Base-by-base conservation (phyloP, 2,329 filamentous ascomycete genomes). In the Hypoxylon sp. region DNA sequence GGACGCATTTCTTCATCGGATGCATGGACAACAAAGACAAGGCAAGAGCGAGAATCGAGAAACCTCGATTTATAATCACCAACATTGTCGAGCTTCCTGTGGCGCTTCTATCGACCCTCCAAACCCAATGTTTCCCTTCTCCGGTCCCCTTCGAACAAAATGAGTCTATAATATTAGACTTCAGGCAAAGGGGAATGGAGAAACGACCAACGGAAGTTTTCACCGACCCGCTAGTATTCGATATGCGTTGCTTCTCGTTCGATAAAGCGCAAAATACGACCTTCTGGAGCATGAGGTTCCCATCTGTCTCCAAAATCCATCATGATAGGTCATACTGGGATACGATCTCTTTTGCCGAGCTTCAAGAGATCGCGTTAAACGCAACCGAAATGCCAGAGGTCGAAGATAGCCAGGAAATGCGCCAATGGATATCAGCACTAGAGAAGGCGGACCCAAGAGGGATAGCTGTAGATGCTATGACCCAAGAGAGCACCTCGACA, bases 1-100 rank as follows among this genome's bases (percentile, higher is more conserved):
- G 91, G 91, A 97, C 93, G 2, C 89, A 92, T 55, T 97, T 97
- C 75, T 90, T 92, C 74, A 80, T 97, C 14, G 94, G 90, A 0
- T 97, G 93, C 77, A 82, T 94, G 8, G 82, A 86, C 22, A 96
- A 96, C 73, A 89, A 88, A 72, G 83, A 87, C 5, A 84, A 86
- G 13, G 86, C 90, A 0, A 76, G 82, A 29, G 82, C 85, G 5
- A 85, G 81, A 70, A 78, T 81, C 2, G 81, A 80, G 3, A 85
- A 78, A 56, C 91, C 92, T 0, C 80, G 78, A 0, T 95, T 93
- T 76, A 87, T 86, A 22, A 80, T 96, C 2, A 85, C 94, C 33
- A 91, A 90, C 61, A 82, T 87, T 1, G 84, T 93, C 2, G 83
- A 87, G 62, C 80, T 92, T 31, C 86, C 84, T 26, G 80, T 82